A percentile compares a stretch with the other conserved stretches of the same genome.
phyloP scores from a whole-genome alignment of 768 basidiomycete species.

The Kwoniella mangroviensis region DNA sequence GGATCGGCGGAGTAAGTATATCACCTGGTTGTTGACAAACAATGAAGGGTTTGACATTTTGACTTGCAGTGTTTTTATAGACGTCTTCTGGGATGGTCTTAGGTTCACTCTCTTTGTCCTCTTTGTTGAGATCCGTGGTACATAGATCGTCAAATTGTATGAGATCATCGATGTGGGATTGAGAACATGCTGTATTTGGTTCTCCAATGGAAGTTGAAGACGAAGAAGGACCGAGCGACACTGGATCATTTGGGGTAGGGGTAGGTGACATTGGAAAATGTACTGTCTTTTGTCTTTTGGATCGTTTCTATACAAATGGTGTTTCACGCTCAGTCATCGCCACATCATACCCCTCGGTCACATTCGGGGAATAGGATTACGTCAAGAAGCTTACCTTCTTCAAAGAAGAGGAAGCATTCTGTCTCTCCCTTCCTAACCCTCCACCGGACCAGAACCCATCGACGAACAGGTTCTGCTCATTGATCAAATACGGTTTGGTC shows the following conservation, averaged over 20 bases:
- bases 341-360: background rate
- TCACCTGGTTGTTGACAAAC: no score
- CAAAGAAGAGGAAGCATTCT: background rate
- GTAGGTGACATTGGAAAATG: background rate
- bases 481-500: conserved; percentile 2
- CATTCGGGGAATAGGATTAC: background rate
- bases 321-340: background rate
- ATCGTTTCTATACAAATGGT: background rate
- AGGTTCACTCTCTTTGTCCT: no score
- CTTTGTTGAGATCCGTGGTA: no score
- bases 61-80: no score
- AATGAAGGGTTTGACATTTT: no score
- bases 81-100: no score
- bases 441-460: background rate
- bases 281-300: background rate
- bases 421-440: background rate
- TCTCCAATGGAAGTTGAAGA: background rate
- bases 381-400: background rate
- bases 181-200: background rate
- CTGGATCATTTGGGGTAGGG: background rate
- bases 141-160: background rate
- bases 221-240: background rate
- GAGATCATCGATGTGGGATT: background rate
- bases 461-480: conserved; percentile 3
- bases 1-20: no score